Base-by-base conservation (phyloP, 2,329 filamentous ascomycete genomes). In the Ophiostoma pallidulum region DNA sequence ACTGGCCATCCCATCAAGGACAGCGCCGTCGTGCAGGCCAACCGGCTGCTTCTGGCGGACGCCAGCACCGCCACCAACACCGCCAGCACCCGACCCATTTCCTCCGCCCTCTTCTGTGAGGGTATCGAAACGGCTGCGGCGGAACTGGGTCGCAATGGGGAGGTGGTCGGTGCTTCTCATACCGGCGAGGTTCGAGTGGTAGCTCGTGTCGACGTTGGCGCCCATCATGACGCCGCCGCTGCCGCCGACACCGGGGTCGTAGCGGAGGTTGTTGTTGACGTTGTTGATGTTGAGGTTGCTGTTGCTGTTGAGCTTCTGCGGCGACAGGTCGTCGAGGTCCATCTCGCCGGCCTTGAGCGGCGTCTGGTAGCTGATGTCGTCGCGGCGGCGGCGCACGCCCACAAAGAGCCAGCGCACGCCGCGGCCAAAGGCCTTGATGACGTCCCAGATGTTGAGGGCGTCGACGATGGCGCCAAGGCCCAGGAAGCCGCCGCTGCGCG, bases 391-490 rank as follows among this genome's bases (percentile, higher is more conserved):
- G 60, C 78, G 82, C 46, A 78, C 74, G 36, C 87, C 87, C 14
- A 87, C 78, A 53, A 90, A 82, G 18, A 94, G 69, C 89, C 88
- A 94, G 56, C 84, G 77, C 57, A 87, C 76, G 19, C 85, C 84
- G 43, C 88, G 77, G 8, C 82, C 84, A 52, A 85, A 80, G 0
- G 85, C 85, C 65, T 90, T 94, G 59, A 87, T 66, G 36, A 94
- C 75, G 62, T 95, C 88, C 81, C 86, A 87, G 0, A 84, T 74
- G 58, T 92, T 92, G 60, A 89, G 73, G 1, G 86, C 81, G 57
- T 91, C 82, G 2, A 72, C 61, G 7, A 91, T 62, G 4, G 86
- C 87, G 53, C 72, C 72, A 41, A 81, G 53, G 4, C 84, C 84
- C 35, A 81, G 60, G 39, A 75, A 73, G 3, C 85, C 84, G 12